A percentile compares a stretch with the other conserved stretches of the same genome.
These are phyloP conservation scores for Candida neerlandica DNA, from an alignment of 1,139 yeast species.

Conservation along the genomic window DNA sequence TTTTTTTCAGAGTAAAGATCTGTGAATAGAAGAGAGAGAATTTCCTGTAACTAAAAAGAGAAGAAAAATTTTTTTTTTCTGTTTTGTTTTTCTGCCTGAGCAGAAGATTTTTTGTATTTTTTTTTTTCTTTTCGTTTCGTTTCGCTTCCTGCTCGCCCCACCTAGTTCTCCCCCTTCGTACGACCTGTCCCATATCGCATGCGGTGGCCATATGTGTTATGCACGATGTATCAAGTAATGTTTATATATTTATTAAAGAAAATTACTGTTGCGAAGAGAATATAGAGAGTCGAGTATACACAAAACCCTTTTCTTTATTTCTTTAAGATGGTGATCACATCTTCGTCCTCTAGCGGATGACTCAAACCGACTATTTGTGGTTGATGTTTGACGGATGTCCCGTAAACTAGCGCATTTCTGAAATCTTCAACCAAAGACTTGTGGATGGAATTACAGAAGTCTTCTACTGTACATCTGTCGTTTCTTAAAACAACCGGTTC, in stretches of 20 bases:
- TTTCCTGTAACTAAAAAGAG: not conserved
- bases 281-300: not conserved
- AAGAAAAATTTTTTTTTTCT: conserved; percentile 1
- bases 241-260: no score
- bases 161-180: no score
- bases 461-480: conserved; percentile 85
- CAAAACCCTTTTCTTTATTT: conserved; percentile 34
- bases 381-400: conserved; percentile 93
- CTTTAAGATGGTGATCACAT: conserved; percentile 92
- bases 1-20: not conserved
- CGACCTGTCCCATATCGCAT: no score
- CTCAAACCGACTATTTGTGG: conserved; percentile 94
- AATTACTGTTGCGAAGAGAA: no score
- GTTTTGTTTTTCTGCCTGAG: not conserved
- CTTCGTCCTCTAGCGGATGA: conserved; percentile 89
- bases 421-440: conserved; percentile 92
- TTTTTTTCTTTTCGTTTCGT: not conserved
- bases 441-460: conserved; percentile 95
- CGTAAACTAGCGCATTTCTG: conserved; percentile 87
- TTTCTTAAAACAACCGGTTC: conserved; percentile 92
- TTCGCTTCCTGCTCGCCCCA: no score
- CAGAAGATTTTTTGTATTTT: not conserved
- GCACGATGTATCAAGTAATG: no score
- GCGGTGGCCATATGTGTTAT: no score
- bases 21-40: no score